A percentile compares a stretch with the other conserved stretches of the same genome.
Conservation (phyloP, 352 stramenopile genomes). For the Phytophthora pinifolia region DNA sequence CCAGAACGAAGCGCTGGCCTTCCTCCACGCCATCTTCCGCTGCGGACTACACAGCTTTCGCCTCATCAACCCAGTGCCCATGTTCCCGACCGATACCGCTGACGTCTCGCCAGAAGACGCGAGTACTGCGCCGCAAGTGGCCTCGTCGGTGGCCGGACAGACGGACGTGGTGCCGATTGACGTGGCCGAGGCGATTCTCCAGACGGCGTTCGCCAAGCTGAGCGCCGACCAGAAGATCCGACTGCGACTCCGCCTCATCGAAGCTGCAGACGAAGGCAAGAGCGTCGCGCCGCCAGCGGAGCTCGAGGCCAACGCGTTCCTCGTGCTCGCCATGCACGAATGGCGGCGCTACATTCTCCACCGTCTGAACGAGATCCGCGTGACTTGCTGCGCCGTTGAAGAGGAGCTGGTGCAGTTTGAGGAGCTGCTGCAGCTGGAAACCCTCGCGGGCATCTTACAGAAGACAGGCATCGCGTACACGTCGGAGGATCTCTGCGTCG, state of each 20-base stretch:
- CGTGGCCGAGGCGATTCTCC: constrained; percentile 45
- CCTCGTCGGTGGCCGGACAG: not conserved
- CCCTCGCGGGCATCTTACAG: constrained; percentile 48
- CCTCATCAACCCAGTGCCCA: constrained; percentile 37
- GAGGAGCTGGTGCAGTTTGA: constrained; percentile 61
- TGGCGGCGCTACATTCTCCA: constrained; percentile 72
- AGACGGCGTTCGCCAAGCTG: constrained; percentile 51
- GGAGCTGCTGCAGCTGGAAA: constrained; percentile 51
- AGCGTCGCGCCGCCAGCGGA: not conserved
- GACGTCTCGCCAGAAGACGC: not conserved
- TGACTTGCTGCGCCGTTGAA: constrained; percentile 57
- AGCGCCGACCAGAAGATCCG: constrained; percentile 49
- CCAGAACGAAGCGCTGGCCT: constrained; percentile 69
- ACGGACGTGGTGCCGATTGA: constrained; percentile 40
- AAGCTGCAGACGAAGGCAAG: constrained; percentile 18
- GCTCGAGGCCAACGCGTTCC: constrained; percentile 52
- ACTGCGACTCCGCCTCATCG: constrained; percentile 35
- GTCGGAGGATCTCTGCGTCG: constrained; percentile 58
- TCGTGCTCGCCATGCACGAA: constrained; percentile 60
- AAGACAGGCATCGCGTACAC: constrained; percentile 46
- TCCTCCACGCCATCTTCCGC: constrained; percentile 58
- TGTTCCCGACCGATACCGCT: not conserved
- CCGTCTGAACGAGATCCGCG: constrained; percentile 68
- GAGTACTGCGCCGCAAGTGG: not conserved
- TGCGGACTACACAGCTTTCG: constrained; percentile 61